Conservation (phyloP, 345 rosid species). For the Acer saccharum region DNA sequence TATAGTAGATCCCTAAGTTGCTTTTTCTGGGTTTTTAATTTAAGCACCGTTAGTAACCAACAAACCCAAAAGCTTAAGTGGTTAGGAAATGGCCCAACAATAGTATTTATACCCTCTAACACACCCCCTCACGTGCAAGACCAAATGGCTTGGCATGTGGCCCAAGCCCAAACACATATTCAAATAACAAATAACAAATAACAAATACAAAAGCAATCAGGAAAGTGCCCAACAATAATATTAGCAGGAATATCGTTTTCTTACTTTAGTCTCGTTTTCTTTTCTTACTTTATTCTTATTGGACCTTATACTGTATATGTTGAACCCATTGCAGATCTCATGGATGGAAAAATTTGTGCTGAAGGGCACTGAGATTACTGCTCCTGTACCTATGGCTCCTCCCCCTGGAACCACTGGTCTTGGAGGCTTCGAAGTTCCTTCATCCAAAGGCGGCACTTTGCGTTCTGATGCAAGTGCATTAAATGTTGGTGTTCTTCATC, state of each 20-base stretch:
- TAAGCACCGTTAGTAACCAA: neutral
- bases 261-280: no score
- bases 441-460: constrained; percentile 83
- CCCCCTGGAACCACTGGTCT: constrained; percentile 96
- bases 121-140: no score
- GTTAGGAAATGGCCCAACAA: no score
- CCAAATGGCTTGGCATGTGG: no score
- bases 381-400: constrained; percentile 98
- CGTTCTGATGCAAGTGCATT: constrained; percentile 98
- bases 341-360: constrained; percentile 98
- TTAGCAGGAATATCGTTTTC: constrained; percentile 14
- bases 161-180: no score
- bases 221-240: no score
- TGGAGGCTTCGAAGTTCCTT: constrained; percentile 99
- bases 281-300: neutral
- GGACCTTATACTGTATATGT: constrained; percentile 10
- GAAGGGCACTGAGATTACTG: constrained; percentile 94
- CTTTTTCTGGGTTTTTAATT: neutral
- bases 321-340: constrained; percentile 65
- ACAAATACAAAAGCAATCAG: no score
- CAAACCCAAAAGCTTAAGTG: no score
- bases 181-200: no score
- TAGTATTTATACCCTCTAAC: no score
- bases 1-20: neutral
- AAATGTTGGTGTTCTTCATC: constrained; percentile 96